These are phyloP conservation scores for Soucietia sequanensis DNA, from an alignment of 805 yeast genomes.

Conservation along the genomic window DNA sequence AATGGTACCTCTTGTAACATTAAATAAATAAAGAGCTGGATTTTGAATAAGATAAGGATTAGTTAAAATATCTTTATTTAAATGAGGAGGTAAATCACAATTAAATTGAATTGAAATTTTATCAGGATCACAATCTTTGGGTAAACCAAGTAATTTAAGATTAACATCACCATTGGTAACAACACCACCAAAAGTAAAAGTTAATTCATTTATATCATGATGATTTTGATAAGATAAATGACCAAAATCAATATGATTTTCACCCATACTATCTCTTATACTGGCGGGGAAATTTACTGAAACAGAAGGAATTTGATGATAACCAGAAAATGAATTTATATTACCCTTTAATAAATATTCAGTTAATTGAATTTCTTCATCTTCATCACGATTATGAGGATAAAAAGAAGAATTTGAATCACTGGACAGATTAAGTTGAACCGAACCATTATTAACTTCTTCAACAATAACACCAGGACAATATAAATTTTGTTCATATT, in stretches of 20 bases:
- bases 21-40: constrained; percentile 22
- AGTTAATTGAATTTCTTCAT: not conserved
- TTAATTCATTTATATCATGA: constrained; percentile 27
- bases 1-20: constrained; percentile 31
- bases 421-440: constrained; percentile 2
- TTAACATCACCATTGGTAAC: constrained; percentile 12
- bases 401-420: not conserved
- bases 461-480: constrained; percentile 23
- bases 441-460: constrained; percentile 11
- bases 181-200: constrained; percentile 41
- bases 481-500: constrained; percentile 15
- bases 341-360: not conserved
- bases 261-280: not conserved
- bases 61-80: constrained; percentile 32
- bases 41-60: constrained; percentile 46
- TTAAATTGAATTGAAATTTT: constrained; percentile 38
- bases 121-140: constrained; percentile 24
- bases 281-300: constrained; percentile 1
- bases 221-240: constrained; percentile 30
- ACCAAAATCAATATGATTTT: not conserved
- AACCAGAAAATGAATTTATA: constrained; percentile 20
- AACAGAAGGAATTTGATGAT: constrained; percentile 20
- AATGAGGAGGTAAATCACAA: constrained; percentile 38
- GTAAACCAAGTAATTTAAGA: constrained; percentile 30
- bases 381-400: not conserved